Conservation (phyloP, 805 yeast genomes). For the Saccharomycopsis sp. region DNA sequence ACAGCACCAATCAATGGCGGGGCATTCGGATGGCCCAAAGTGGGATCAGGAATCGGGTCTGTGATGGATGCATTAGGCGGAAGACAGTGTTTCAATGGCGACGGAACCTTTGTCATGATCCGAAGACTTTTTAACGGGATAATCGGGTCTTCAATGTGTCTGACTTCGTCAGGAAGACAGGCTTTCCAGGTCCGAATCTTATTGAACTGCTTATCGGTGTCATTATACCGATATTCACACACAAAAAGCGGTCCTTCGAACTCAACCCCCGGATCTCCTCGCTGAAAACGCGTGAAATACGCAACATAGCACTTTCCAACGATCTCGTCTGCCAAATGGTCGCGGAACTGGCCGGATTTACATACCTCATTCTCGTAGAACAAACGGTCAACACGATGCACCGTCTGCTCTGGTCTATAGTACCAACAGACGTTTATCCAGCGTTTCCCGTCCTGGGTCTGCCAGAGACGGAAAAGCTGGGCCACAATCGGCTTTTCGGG, state of each 20-base stretch:
- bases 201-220: constrained; percentile 82
- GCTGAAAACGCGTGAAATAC: constrained; percentile 87
- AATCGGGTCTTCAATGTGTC: constrained; percentile 75
- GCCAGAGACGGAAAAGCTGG: constrained; percentile 91
- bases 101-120: constrained; percentile 65
- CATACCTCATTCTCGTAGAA: constrained; percentile 93
- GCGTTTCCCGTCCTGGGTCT: constrained; percentile 66
- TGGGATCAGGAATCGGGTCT: constrained; percentile 78
- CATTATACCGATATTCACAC: constrained; percentile 93
- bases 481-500: constrained; percentile 86
- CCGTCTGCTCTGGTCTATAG: constrained; percentile 95
- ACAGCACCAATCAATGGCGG: constrained; percentile 96
- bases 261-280: constrained; percentile 85
- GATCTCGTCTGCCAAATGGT: constrained; percentile 82
- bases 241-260: constrained; percentile 81
- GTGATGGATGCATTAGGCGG: constrained; percentile 66
- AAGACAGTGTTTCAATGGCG: constrained; percentile 75
- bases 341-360: constrained; percentile 94
- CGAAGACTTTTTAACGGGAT: constrained; percentile 65
- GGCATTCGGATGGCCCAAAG: constrained; percentile 73
- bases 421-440: constrained; percentile 98
- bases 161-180: constrained; percentile 92
- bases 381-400: constrained; percentile 82
- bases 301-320: constrained; percentile 92
- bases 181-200: constrained; percentile 98